Conservation (phyloP, 768 basidiomycete species). For the Suillus fuscotomentosus region DNA sequence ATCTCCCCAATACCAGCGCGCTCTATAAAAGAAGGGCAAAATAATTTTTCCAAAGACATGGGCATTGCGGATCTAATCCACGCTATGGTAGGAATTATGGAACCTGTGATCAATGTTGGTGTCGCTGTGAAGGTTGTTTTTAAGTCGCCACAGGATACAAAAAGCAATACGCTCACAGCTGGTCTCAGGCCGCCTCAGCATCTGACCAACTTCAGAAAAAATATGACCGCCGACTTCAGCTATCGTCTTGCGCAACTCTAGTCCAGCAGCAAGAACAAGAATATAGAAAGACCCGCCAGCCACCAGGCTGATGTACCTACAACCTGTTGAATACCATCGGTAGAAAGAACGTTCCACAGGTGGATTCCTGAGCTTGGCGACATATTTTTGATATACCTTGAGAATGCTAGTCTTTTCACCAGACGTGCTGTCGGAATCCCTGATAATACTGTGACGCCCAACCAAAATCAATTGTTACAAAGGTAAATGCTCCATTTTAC, state of each 20-base stretch:
- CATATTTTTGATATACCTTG: too few relatives aligned
- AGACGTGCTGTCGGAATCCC: background rate
- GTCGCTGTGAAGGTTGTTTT: background rate
- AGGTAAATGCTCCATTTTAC: background rate
- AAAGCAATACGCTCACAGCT: background rate
- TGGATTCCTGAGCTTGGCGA: too few relatives aligned
- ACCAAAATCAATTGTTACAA: too few relatives aligned
- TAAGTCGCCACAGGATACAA: background rate
- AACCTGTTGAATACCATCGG: too few relatives aligned
- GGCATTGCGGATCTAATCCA: background rate
- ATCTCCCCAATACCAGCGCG: background rate
- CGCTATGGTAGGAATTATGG: background rate
- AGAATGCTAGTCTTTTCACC: too few relatives aligned
- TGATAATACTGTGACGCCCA: background rate
- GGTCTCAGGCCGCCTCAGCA: background rate
- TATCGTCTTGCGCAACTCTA: background rate
- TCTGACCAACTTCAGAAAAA: background rate
- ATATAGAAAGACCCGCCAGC: background rate
- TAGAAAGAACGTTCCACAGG: too few relatives aligned
- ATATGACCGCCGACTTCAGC: background rate
- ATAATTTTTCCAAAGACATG: background rate
- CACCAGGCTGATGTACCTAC: too few relatives aligned
- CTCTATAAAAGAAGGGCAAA: background rate
- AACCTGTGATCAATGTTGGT: background rate
- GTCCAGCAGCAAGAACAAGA: background rate